A percentile compares a stretch with the other conserved stretches of the same genome.
Evolutionary conservation across 2,329 filamentous ascomycete species (phyloP).

Genomic region (Fusarium staphyleae): DNA sequence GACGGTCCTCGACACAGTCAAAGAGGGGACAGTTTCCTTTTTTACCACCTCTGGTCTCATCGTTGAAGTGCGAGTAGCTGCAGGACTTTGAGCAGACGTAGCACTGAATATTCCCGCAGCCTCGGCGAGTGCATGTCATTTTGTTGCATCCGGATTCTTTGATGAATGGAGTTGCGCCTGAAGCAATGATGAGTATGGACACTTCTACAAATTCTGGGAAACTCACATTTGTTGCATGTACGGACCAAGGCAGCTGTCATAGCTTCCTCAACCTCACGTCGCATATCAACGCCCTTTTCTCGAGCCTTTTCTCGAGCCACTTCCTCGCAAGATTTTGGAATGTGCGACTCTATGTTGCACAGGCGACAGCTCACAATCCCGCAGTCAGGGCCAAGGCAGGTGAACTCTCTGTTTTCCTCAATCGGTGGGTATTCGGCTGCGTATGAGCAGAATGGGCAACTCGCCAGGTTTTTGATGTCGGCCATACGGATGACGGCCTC

Average conservation of each 20-base stretch:
- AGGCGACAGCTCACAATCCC: slow-evolving; percentile 69
- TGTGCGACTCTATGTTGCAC: slow-evolving; percentile 73
- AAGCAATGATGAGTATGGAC: slow-evolving; percentile 21
- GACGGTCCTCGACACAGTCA: slow-evolving; percentile 66
- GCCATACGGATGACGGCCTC: slow-evolving; percentile 73
- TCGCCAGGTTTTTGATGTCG: slow-evolving; percentile 73
- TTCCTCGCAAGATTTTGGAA: slow-evolving; percentile 76
- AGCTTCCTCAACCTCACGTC: slow-evolving; percentile 79
- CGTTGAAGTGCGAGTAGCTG: slow-evolving; percentile 75
- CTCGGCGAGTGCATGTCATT: slow-evolving; percentile 70
- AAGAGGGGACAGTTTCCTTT: slow-evolving; percentile 70
- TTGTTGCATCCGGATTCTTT: slow-evolving; percentile 86
- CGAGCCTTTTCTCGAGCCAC: slow-evolving; percentile 63
- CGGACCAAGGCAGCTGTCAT: slow-evolving; percentile 83
- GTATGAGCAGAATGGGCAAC: slow-evolving; percentile 84
- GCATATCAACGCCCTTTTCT: slow-evolving; percentile 65
- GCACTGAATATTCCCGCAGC: slow-evolving; percentile 63
- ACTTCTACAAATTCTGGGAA: slow-evolving; percentile 5
- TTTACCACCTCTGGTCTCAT: slow-evolving; percentile 55
- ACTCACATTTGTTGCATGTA: slow-evolving; percentile 70
- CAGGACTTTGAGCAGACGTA: slow-evolving; percentile 75
- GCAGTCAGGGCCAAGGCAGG: slow-evolving; percentile 72
- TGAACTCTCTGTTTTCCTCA: slow-evolving; percentile 74
- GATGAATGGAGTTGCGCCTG: slow-evolving; percentile 75
- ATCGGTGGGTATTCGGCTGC: slow-evolving; percentile 75